Evolutionary conservation across 768 basidiomycete genomes (phyloP).

Genomic region (Mrakia gelida): DNA sequence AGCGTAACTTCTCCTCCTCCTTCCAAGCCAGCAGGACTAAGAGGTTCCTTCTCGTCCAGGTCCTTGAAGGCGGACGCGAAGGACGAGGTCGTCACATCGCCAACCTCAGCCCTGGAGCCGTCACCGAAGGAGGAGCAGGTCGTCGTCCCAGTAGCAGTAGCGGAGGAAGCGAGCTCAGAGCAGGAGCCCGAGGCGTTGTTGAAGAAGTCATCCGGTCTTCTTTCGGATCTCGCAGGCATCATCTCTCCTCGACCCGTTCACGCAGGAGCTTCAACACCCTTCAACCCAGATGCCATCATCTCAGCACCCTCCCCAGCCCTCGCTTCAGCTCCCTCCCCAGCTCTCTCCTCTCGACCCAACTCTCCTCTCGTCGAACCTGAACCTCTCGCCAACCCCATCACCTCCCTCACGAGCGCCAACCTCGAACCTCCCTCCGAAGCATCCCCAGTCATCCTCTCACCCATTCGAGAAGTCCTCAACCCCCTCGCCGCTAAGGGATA

Average conservation of each 20-base stretch:
- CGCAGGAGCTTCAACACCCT: neutral
- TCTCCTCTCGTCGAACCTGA: neutral
- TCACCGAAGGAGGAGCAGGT: neutral
- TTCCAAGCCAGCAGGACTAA: neutral
- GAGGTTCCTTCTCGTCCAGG: constrained; percentile 3
- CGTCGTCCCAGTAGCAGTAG: neutral
- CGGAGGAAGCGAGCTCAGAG: neutral
- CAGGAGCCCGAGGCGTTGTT: neutral
- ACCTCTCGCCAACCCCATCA: neutral
- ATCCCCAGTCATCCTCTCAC: neutral
- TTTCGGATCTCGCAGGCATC: neutral
- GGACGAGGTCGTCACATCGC: neutral
- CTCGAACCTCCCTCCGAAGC: constrained; percentile 14
- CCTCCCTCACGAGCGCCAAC: neutral
- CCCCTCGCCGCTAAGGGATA: neutral
- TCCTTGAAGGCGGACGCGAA: neutral
- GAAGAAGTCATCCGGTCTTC: neutral
- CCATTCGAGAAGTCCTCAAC: neutral
- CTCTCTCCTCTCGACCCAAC: neutral
- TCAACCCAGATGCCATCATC: neutral
- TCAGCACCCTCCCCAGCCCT: neutral
- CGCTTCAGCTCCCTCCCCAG: neutral
- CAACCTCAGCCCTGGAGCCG: neutral
- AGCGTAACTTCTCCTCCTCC: neutral
- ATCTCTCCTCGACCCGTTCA: neutral